Conservation (phyloP, 805 yeast genomes). For the Sungouiella blattae region DNA sequence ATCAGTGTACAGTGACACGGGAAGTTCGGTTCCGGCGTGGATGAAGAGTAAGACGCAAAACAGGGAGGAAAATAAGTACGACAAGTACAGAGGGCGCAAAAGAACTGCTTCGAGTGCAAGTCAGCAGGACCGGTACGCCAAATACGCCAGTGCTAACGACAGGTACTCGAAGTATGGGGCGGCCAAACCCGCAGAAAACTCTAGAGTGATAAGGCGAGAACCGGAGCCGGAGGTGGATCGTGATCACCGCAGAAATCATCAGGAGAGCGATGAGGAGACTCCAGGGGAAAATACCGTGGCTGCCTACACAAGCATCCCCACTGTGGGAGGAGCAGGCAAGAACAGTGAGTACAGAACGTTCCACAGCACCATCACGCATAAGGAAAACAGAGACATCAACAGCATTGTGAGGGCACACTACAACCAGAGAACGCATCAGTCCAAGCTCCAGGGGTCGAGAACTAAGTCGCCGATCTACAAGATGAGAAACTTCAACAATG, state of each 20-base stretch:
- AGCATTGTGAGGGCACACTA: conserved; percentile 78
- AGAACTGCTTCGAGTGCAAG: neutral
- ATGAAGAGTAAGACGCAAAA: conserved; percentile 24
- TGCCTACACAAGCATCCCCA: conserved; percentile 15
- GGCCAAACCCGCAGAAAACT: conserved; percentile 2
- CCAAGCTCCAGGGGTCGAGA: conserved; percentile 59
- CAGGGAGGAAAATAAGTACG: conserved; percentile 30
- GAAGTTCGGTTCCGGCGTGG: conserved; percentile 37
- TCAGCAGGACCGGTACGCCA: conserved; percentile 10
- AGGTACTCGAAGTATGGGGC: conserved; percentile 18
- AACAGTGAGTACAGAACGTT: conserved; percentile 31
- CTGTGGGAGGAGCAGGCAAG: conserved; percentile 13
- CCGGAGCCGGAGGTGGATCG: conserved; percentile 4
- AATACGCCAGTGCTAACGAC: conserved; percentile 8
- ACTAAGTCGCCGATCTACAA: conserved; percentile 79
- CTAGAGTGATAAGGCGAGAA: conserved; percentile 13
- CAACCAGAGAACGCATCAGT: conserved; percentile 73
- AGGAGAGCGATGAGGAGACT: conserved; percentile 6
- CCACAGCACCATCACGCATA: conserved; percentile 34
- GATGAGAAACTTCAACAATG: conserved; percentile 85
- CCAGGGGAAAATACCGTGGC: conserved; percentile 11
- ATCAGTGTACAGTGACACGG: conserved; percentile 26
- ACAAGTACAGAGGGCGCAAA: conserved; percentile 30
- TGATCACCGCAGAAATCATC: neutral
- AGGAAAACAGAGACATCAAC: conserved; percentile 46